These are phyloP conservation scores for Colletotrichum sp. DNA, from an alignment of 2,329 filamentous ascomycete genomes.

Conservation along the genomic window DNA sequence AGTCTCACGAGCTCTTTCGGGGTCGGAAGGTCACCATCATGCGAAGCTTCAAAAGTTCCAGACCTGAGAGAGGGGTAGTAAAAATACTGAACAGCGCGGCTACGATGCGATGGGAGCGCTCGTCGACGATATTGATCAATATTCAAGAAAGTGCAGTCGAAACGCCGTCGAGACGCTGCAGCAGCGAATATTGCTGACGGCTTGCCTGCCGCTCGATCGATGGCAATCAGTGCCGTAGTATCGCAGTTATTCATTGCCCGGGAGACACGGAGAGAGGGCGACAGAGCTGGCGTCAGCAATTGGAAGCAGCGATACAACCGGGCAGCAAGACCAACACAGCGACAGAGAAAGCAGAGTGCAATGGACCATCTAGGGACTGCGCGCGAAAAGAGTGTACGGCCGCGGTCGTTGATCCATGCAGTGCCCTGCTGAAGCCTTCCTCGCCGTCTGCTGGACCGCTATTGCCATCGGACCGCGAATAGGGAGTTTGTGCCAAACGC, in stretches of 20 bases:
- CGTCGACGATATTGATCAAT: neutral
- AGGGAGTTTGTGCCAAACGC: too few relatives aligned
- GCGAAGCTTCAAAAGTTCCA: neutral
- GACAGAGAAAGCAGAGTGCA: neutral
- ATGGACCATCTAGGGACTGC: neutral
- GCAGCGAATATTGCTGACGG: too few relatives aligned
- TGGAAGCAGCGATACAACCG: neutral
- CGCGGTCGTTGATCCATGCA: neutral
- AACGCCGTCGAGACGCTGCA: neutral
- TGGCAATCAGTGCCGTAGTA: neutral
- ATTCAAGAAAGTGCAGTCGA: neutral
- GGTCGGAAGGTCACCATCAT: neutral
- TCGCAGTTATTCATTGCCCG: neutral
- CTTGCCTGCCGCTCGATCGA: neutral
- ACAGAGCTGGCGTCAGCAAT: neutral
- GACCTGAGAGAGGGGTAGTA: neutral
- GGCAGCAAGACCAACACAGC: neutral
- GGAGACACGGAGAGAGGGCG: neutral
- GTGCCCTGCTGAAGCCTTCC: neutral
- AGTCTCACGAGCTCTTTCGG: neutral
- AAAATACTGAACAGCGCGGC: neutral
- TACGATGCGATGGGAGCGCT: neutral
- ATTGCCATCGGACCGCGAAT: neutral
- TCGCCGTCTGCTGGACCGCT: neutral
- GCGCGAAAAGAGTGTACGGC: neutral